phyloP scores from a whole-genome alignment of 2,329 filamentous ascomycete species.

The Pseudocercospora musae region DNA sequence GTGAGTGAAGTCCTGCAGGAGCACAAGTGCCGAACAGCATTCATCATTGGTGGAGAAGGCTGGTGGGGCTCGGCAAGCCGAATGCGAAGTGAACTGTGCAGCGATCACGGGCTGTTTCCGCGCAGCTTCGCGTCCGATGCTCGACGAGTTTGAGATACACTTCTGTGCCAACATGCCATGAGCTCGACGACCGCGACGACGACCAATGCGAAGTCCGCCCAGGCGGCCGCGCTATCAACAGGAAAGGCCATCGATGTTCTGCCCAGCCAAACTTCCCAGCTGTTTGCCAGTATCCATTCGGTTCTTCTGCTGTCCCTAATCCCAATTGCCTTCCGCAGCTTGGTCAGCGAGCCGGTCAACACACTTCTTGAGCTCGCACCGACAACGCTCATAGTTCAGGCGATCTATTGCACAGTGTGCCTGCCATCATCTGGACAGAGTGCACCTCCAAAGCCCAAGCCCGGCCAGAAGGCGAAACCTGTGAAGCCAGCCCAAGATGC shows the following conservation, averaged over 20 bases:
- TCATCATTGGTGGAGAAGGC: neutral
- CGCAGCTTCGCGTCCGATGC: neutral
- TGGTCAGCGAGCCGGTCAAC: conserved; percentile 68
- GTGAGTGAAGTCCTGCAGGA: neutral
- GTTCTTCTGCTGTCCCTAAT: conserved; percentile 63
- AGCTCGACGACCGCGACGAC: conserved; percentile 10
- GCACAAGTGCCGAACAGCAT: neutral
- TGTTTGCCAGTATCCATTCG: conserved; percentile 65
- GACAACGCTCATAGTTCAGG: conserved; percentile 63
- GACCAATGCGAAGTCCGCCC: conserved; percentile 15
- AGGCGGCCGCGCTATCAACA: conserved; percentile 9
- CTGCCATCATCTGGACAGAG: conserved; percentile 52
- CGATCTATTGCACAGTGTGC: conserved; percentile 56
- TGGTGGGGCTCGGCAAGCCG: neutral
- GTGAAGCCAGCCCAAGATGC: conserved; percentile 53
- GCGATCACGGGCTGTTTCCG: neutral
- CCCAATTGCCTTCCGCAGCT: conserved; percentile 59
- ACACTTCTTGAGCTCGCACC: conserved; percentile 61
- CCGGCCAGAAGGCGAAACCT: conserved; percentile 43
- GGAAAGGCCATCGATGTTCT: conserved; percentile 33
- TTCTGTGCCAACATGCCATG: conserved; percentile 12
- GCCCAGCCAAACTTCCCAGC: conserved; percentile 25
- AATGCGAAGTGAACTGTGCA: neutral
- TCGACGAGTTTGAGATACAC: neutral
- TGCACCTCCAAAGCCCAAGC: conserved; percentile 41